Evolutionary conservation across 495 filamentous ascomycete species (phyloP).

Genomic region (Articulospora tetracladia): DNA sequence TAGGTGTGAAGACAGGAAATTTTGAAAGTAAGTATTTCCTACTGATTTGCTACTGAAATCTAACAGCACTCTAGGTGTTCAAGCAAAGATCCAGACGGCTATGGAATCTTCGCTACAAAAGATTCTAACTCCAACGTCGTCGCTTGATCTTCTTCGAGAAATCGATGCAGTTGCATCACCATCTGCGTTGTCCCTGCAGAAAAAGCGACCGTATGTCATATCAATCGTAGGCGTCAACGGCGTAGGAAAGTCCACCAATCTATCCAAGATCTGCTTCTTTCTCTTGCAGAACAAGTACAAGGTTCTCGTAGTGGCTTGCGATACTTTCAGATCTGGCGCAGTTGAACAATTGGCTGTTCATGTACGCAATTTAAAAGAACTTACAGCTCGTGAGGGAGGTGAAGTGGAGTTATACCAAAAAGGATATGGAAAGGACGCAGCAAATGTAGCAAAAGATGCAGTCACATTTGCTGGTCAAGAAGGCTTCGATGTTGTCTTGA

Average conservation of each 20-base stretch:
- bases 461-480: conserved; percentile 71
- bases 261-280: conserved; percentile 97
- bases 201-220: conserved; percentile 85
- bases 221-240: conserved; percentile 98
- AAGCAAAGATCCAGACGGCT: conserved; percentile 72
- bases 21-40: conserved; percentile 68
- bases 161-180: conserved; percentile 76
- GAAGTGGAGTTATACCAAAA: conserved; percentile 89
- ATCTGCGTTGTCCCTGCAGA: conserved; percentile 45
- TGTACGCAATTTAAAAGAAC: conserved; percentile 82
- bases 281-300: conserved; percentile 93
- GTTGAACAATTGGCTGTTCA: conserved; percentile 97
- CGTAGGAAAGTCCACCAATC: conserved; percentile 94
- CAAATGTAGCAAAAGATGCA: conserved; percentile 90
- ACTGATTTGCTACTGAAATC: not conserved
- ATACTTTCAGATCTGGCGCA: conserved; percentile 96
- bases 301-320: conserved; percentile 92
- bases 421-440: conserved; percentile 96
- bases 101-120: conserved; percentile 89
- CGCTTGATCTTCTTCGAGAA: conserved; percentile 88
- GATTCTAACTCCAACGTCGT: conserved; percentile 92
- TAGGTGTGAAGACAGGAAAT: conserved; percentile 86
- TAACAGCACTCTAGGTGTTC: conserved; percentile 48
- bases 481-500: conserved; percentile 88
- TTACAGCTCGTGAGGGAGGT: conserved; percentile 76